phyloP scores from a whole-genome alignment of 306 rosid genomes.

The peach (Prunus persica) region Prunus_persica_NCBIv2 NC_034009.1:40179501-40180000 shows the following conservation, averaged over 20 bases:
- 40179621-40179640: too few species aligned
- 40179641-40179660: too few species aligned
- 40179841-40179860: not conserved
- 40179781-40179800: not conserved
- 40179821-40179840: too few species aligned
- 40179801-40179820: not conserved
- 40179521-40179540: not conserved
- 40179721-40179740: not conserved
- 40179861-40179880: not conserved
- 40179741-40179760: not conserved
- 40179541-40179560: not conserved
- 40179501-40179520: not conserved
- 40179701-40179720: too few species aligned
- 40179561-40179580: not conserved
- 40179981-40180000: conserved; percentile 22
- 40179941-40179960: conserved; percentile 36
- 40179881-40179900: not conserved
- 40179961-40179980: conserved; percentile 37
- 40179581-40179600: too few species aligned
- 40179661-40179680: too few species aligned
- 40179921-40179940: not conserved
- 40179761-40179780: not conserved
- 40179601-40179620: too few species aligned
- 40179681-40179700: too few species aligned
- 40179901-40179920: not conserved